Evolutionary conservation across 2,329 filamentous ascomycete species (phyloP).

Genomic region (Plectosphaerella sp.): DNA sequence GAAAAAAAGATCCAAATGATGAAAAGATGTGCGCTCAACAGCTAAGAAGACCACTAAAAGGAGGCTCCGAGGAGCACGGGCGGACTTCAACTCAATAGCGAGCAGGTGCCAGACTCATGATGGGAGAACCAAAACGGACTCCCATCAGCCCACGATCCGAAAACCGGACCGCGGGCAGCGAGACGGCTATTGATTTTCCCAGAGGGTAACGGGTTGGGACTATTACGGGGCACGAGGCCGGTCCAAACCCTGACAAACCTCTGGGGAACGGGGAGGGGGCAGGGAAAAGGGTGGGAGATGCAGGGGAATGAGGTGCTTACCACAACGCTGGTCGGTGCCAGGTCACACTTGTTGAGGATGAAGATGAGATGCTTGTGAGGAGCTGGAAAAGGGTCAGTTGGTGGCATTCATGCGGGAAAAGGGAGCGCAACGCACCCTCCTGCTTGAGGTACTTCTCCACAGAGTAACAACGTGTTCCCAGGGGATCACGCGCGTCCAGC

Average conservation of each 20-base stretch:
- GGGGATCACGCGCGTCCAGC: constrained; percentile 81
- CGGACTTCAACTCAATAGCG: constrained; percentile 97
- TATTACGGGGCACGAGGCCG: constrained; percentile 45
- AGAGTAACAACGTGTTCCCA: constrained; percentile 83
- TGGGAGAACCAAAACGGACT: constrained; percentile 82
- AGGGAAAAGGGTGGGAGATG: constrained; percentile 5
- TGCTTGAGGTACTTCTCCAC: constrained; percentile 52
- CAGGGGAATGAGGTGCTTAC: constrained; percentile 56
- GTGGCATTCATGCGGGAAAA: not conserved
- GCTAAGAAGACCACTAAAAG: constrained; percentile 93
- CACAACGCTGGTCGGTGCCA: constrained; percentile 87
- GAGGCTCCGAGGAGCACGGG: constrained; percentile 46
- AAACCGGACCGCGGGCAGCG: constrained; percentile 52
- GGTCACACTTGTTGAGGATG: constrained; percentile 84
- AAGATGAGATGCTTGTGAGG: constrained; percentile 95
- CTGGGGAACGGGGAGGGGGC: constrained; percentile 47
- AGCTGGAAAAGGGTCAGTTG: constrained; percentile 34
- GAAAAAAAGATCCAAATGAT: constrained; percentile 9
- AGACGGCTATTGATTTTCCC: constrained; percentile 84
- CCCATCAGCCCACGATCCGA: constrained; percentile 63
- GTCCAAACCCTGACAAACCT: constrained; percentile 66
- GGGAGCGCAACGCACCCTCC: not conserved
- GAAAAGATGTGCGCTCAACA: constrained; percentile 74
- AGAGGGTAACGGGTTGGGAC: constrained; percentile 97
- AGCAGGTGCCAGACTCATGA: constrained; percentile 74